Conservation (phyloP, 345 rosid species). For the Salix caprea region DNA sequence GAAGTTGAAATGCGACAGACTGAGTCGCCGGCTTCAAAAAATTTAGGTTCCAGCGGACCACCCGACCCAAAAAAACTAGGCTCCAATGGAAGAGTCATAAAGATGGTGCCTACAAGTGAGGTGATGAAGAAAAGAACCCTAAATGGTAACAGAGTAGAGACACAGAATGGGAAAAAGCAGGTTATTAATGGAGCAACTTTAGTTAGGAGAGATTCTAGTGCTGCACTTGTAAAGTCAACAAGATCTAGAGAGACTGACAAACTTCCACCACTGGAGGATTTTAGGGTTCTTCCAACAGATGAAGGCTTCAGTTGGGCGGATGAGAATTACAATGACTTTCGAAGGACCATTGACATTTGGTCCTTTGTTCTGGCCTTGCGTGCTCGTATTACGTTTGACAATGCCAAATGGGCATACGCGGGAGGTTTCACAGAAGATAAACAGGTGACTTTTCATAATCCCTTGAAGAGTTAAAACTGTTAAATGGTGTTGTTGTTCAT, state of each 20-base stretch:
- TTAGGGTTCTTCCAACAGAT: constrained; percentile 74
- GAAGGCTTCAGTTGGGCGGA: constrained; percentile 95
- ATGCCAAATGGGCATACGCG: constrained; percentile 78
- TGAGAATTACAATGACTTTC: constrained; percentile 70
- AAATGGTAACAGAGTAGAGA: constrained; percentile 35
- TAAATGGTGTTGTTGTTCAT: neutral
- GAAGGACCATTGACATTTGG: constrained; percentile 86
- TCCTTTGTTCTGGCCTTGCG: constrained; percentile 72
- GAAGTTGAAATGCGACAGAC: constrained; percentile 56
- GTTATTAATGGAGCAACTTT: constrained; percentile 55
- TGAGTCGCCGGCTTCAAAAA: constrained; percentile 39
- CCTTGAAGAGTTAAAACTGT: neutral
- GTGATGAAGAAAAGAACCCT: constrained; percentile 45
- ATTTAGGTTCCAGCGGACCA: constrained; percentile 27
- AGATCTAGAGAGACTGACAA: constrained; percentile 29
- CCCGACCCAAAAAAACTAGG: constrained; percentile 38
- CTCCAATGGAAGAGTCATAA: constrained; percentile 51
- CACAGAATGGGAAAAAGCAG: constrained; percentile 52
- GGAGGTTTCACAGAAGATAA: constrained; percentile 79
- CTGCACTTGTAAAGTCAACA: constrained; percentile 39
- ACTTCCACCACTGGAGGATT: constrained; percentile 63
- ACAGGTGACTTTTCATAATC: constrained; percentile 43
- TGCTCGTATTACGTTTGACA: constrained; percentile 65
- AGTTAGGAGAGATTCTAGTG: constrained; percentile 38
- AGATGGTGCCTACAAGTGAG: constrained; percentile 82